Evolutionary conservation across 2,329 filamentous ascomycete genomes (phyloP).

Genomic region (Helotiales sp.): DNA sequence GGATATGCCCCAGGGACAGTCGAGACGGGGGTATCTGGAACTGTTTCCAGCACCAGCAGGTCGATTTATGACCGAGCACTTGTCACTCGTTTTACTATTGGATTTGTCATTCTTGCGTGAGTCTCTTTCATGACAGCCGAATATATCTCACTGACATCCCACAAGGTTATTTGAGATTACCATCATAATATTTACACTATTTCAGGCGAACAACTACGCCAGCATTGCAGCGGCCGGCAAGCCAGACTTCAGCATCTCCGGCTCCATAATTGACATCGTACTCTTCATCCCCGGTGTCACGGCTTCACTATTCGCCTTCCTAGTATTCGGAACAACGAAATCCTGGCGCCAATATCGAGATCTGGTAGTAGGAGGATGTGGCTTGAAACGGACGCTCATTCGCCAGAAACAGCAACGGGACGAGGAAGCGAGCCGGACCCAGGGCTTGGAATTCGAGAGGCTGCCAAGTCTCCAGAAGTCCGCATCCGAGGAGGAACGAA

Average conservation of each 20-base stretch:
- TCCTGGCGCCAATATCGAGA: conserved; percentile 41
- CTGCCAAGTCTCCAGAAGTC: conserved; percentile 25
- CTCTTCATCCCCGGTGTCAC: conserved; percentile 49
- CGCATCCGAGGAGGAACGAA: conserved; percentile 16
- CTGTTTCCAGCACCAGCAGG: conserved; percentile 24
- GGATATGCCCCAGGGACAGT: conserved; percentile 11
- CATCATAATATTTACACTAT: conserved; percentile 48
- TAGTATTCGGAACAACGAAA: conserved; percentile 51
- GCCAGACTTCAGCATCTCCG: conserved; percentile 44
- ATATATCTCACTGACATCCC: conserved; percentile 14
- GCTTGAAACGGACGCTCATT: conserved; percentile 18
- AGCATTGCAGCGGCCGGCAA: conserved; percentile 36
- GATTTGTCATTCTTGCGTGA: conserved; percentile 48
- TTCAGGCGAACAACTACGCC: conserved; percentile 42
- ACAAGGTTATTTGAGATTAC: conserved; percentile 46
- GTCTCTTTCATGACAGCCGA: neutral
- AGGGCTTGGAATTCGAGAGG: conserved; percentile 28
- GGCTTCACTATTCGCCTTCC: conserved; percentile 45
- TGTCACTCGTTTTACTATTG: conserved; percentile 51
- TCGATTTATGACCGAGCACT: conserved; percentile 54
- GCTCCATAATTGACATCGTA: conserved; percentile 42
- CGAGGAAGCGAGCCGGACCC: conserved; percentile 15
- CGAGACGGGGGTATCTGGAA: conserved; percentile 20
- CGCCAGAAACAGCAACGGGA: conserved; percentile 11
- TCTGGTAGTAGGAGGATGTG: conserved; percentile 33